Evolutionary conservation across 1,284 basidiomycete species (phyloP).

Genomic region (Malassezia cuniculi): DNA sequence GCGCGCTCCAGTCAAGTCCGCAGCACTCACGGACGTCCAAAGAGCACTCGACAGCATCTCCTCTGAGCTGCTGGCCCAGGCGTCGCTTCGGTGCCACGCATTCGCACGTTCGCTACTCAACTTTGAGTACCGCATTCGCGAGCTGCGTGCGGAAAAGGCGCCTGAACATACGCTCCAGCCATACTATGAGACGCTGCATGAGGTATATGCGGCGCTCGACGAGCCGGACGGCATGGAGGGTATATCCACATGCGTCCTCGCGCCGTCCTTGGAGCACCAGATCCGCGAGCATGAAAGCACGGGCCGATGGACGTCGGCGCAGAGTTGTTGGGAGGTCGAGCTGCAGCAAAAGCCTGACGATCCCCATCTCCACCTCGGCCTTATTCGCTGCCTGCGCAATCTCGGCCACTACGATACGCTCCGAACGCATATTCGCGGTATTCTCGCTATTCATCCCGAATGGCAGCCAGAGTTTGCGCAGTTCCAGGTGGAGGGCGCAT

Average conservation of each 20-base stretch:
- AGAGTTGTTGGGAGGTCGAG: conserved; percentile 98
- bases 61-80: conserved; percentile 76
- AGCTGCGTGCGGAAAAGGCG: conserved; percentile 20
- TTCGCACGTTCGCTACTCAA: conserved; percentile 89
- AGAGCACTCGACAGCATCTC: conserved; percentile 70
- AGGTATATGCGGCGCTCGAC: conserved; percentile 89
- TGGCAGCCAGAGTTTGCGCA: conserved; percentile 69
- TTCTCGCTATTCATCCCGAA: conserved; percentile 68
- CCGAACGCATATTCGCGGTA: conserved; percentile 84
- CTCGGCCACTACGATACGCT: conserved; percentile 95
- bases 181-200: conserved; percentile 82
- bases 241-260: conserved; percentile 73
- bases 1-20: conserved; percentile 20
- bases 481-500: conserved; percentile 84
- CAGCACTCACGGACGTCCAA: conserved; percentile 51
- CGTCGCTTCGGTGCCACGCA: conserved; percentile 82
- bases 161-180: conserved; percentile 48
- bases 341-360: conserved; percentile 82
- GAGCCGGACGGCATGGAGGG: conserved; percentile 99
- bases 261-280: conserved; percentile 85
- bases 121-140: conserved; percentile 57
- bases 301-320: conserved; percentile 92
- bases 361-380: conserved; percentile 72
- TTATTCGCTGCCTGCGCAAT: conserved; percentile 80
- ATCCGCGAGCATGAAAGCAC: conserved; percentile 97